phyloP scores from a whole-genome alignment of 352 stramenopile genomes.

The Phytophthora megakarya region DNA sequence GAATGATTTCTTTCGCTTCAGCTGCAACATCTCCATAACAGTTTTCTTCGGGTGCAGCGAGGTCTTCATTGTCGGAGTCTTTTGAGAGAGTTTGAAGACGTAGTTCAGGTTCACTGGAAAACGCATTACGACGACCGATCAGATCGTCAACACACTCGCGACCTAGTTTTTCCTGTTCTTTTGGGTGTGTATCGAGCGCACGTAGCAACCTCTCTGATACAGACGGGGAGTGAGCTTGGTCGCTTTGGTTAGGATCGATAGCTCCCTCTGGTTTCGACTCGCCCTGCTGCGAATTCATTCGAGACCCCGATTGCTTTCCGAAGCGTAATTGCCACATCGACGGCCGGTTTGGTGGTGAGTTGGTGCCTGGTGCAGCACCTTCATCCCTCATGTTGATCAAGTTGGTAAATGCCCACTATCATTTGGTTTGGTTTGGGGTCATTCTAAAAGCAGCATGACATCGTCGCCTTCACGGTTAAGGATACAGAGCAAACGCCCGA shows the following conservation, averaged over 20 bases:
- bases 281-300: neutral
- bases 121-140: conserved; percentile 64
- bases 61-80: neutral
- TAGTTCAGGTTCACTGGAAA: conserved; percentile 38
- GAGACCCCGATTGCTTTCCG: conserved; percentile 38
- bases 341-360: conserved; percentile 38
- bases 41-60: neutral
- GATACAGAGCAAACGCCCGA: conserved; percentile 11
- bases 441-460: conserved; percentile 25
- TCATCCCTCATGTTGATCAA: conserved; percentile 15
- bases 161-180: conserved; percentile 38
- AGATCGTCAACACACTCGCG: conserved; percentile 55
- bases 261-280: neutral
- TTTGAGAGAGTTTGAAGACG: conserved; percentile 17
- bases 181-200: conserved; percentile 34
- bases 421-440: too few relatives aligned
- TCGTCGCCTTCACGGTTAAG: conserved; percentile 17
- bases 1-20: conserved; percentile 56
- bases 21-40: conserved; percentile 15
- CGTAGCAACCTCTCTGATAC: conserved; percentile 48
- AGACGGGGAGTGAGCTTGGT: conserved; percentile 26
- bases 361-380: conserved; percentile 4
- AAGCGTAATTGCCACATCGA: conserved; percentile 72
- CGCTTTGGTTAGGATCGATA: neutral
- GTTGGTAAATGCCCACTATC: neutral